phyloP scores from a whole-genome alignment of 2,329 filamentous ascomycete genomes.

The Talaromyces amestolkiae region DNA sequence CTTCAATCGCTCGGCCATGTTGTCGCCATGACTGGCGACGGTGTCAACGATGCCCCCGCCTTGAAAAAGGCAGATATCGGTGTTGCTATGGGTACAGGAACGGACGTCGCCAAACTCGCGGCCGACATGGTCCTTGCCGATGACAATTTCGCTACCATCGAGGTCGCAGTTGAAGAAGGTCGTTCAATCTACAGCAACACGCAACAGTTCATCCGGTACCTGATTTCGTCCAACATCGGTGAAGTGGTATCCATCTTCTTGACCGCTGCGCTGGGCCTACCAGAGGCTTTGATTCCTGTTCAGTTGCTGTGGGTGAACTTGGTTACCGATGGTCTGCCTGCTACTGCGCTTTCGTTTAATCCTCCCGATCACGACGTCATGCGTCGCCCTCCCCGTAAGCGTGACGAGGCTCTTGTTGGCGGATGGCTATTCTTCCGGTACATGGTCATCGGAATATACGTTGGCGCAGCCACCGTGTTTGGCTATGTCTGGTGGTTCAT shows the following conservation, averaged over 20 bases:
- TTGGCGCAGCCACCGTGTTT: slow-evolving; percentile 89
- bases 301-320: slow-evolving; percentile 99
- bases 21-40: slow-evolving; percentile 98
- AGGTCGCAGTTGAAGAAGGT: slow-evolving; percentile 92
- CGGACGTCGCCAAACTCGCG: slow-evolving; percentile 92
- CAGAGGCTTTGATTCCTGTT: slow-evolving; percentile 92
- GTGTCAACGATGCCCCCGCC: slow-evolving; percentile 95
- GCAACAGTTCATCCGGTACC: slow-evolving; percentile 97
- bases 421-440: slow-evolving; percentile 98
- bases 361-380: slow-evolving; percentile 98
- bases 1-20: slow-evolving; percentile 91
- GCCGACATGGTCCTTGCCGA: slow-evolving; percentile 98
- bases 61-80: slow-evolving; percentile 99
- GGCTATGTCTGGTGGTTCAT: slow-evolving; percentile 99
- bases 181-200: slow-evolving; percentile 99
- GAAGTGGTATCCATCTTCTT: slow-evolving; percentile 99
- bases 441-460: slow-evolving; percentile 91
- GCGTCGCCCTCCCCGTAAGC: slow-evolving; percentile 84
- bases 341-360: slow-evolving; percentile 96
- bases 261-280: slow-evolving; percentile 94
- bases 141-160: slow-evolving; percentile 98
- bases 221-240: slow-evolving; percentile 98
- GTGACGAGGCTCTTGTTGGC: slow-evolving; percentile 86
- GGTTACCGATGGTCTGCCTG: slow-evolving; percentile 93
- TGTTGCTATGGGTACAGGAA: slow-evolving; percentile 97